phyloP scores from a whole-genome alignment of 306 rosid genomes.

The Styphnolobium japonicum region DNA sequence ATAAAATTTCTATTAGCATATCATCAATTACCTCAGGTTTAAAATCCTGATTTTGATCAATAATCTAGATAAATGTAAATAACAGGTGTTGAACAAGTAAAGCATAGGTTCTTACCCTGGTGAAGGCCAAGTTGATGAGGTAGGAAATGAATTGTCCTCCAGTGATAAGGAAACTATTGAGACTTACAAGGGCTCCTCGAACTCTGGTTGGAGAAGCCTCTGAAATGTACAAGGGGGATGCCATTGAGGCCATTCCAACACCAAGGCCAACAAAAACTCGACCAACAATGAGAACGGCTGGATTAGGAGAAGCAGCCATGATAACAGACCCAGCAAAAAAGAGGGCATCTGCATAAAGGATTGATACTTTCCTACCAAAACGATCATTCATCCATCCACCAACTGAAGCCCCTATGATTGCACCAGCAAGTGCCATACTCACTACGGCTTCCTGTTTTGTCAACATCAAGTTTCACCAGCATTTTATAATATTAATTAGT shows the following conservation, averaged over 20 bases:
- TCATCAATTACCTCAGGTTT: not conserved
- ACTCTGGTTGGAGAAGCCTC: constrained; percentile 59
- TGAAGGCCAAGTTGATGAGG: constrained; percentile 47
- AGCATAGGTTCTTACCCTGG: constrained; percentile 19
- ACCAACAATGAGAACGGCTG: constrained; percentile 32
- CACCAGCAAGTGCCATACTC: constrained; percentile 57
- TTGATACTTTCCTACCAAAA: constrained; percentile 37
- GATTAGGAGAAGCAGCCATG: constrained; percentile 39
- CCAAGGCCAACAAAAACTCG: constrained; percentile 51
- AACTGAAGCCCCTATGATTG: constrained; percentile 47
- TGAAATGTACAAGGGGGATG: constrained; percentile 53
- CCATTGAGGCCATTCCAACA: constrained; percentile 62
- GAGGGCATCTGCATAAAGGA: constrained; percentile 40
- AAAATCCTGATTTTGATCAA: too few species aligned
- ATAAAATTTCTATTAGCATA: not conserved
- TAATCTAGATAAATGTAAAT: too few species aligned
- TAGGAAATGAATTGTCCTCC: constrained; percentile 59
- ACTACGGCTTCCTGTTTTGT: constrained; percentile 49
- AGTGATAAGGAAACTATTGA: constrained; percentile 51
- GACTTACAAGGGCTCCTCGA: constrained; percentile 60
- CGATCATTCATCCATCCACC: constrained; percentile 54
- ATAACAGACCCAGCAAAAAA: constrained; percentile 43
- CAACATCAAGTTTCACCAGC: not conserved
- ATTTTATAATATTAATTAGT: too few species aligned
- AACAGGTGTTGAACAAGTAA: too few species aligned